These are phyloP conservation scores for Myriosclerotinia scirpicola DNA, from an alignment of 2,329 filamentous ascomycete species.

Conservation along the genomic window DNA sequence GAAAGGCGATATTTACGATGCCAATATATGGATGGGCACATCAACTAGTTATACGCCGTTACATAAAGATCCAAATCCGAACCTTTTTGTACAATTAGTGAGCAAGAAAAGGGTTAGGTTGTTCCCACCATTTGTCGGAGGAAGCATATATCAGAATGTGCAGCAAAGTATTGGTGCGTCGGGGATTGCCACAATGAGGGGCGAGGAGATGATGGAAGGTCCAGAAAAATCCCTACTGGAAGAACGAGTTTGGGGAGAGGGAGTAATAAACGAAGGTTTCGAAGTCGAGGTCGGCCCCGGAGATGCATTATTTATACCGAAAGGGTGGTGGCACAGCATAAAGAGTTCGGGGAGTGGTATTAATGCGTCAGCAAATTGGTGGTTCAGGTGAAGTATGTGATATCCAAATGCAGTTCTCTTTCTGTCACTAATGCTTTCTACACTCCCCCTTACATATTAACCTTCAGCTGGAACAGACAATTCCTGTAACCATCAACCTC, in stretches of 20 bases:
- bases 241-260: conserved; percentile 64
- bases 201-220: conserved; percentile 89
- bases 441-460: neutral
- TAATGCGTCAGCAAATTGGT: conserved; percentile 59
- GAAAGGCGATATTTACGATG: conserved; percentile 81
- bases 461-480: neutral
- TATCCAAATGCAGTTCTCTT: neutral
- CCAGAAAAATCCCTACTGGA: conserved; percentile 66
- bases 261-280: conserved; percentile 23
- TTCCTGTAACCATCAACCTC: neutral
- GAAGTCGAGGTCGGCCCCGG: conserved; percentile 58
- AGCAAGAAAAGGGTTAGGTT: conserved; percentile 73
- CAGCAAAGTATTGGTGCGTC: conserved; percentile 42
- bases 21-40: conserved; percentile 84
- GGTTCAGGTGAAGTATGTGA: conserved; percentile 32
- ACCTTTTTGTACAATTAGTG: conserved; percentile 82
- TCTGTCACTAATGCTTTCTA: neutral
- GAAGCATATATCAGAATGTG: conserved; percentile 59
- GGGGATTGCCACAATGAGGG: conserved; percentile 54
- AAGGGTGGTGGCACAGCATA: conserved; percentile 86
- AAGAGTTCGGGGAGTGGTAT: conserved; percentile 55
- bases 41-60: conserved; percentile 87
- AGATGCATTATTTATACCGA: conserved; percentile 76
- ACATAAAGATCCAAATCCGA: conserved; percentile 92
- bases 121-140: conserved; percentile 63